Percentiles rank a stretch among this genome's conserved stretches.
These are phyloP conservation scores for Thermothielavioides terrestris DNA, from an alignment of 495 filamentous ascomycete species.

Conservation along the genomic window DNA sequence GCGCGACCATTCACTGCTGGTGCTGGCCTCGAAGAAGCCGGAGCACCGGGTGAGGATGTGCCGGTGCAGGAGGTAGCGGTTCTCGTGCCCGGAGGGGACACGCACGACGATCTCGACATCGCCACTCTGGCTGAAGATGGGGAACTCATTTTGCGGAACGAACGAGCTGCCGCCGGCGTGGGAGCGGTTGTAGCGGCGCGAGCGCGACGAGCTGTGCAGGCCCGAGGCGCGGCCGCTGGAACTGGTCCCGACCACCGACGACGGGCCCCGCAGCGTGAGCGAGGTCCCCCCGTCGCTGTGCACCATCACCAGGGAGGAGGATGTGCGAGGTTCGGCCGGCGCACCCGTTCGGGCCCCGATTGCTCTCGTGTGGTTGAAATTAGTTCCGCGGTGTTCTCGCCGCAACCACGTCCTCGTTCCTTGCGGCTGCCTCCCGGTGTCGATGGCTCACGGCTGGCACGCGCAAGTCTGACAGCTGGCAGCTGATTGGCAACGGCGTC, in stretches of 20 bases:
- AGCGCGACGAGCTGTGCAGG: constrained; percentile 52
- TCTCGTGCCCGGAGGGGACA: constrained; percentile 57
- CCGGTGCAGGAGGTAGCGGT: constrained; percentile 75
- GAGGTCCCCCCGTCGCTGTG: constrained; percentile 46
- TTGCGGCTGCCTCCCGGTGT: constrained; percentile 17
- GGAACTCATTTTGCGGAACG: constrained; percentile 79
- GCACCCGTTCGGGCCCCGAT: constrained; percentile 5
- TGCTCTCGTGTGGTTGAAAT: not conserved
- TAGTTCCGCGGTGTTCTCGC: not conserved
- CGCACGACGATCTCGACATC: constrained; percentile 82
- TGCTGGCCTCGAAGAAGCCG: constrained; percentile 87
- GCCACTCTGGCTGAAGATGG: constrained; percentile 78
- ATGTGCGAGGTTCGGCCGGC: constrained; percentile 17
- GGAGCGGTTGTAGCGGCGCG: constrained; percentile 67
- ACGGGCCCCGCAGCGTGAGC: constrained; percentile 47
- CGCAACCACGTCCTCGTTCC: not conserved
- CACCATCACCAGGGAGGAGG: constrained; percentile 64
- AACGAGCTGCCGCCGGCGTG: constrained; percentile 67
- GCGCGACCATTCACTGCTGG: constrained; percentile 75
- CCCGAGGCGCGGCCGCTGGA: constrained; percentile 38
- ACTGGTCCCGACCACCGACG: constrained; percentile 44
- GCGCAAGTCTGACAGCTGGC: constrained; percentile 16
- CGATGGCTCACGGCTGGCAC: constrained; percentile 1
- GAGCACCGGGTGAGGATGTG: constrained; percentile 81
- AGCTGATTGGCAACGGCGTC: constrained; percentile 16